phyloP scores from a whole-genome alignment of 2,329 filamentous ascomycete species.

The Aspergillus candidus region DNA sequence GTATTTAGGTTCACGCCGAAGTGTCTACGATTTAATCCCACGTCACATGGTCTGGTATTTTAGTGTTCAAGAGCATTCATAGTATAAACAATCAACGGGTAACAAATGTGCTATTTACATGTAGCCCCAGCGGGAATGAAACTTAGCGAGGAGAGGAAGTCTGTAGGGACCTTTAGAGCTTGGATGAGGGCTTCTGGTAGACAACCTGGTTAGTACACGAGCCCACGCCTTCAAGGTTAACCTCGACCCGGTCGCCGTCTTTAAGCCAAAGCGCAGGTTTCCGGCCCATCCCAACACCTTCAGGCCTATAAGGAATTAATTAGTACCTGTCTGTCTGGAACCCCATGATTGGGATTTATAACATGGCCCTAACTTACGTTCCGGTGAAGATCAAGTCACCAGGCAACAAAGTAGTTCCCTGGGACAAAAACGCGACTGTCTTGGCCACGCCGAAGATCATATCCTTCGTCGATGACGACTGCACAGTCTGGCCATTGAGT shows the following conservation, averaged over 20 bases:
- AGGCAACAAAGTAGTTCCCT: constrained; percentile 36
- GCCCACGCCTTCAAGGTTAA: constrained; percentile 61
- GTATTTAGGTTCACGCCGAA: constrained; percentile 30
- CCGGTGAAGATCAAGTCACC: constrained; percentile 41
- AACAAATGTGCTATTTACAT: no score
- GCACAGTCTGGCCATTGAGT: constrained; percentile 45
- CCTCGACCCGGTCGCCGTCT: constrained; percentile 64
- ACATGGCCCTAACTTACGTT: constrained; percentile 32
- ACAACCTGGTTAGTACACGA: constrained; percentile 43
- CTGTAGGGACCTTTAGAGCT: constrained; percentile 8
- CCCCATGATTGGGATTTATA: not conserved
- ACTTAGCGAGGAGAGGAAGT: no score
- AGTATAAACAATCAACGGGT: no score
- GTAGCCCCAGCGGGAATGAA: no score
- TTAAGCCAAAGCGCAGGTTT: constrained; percentile 63
- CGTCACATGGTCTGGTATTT: no score
- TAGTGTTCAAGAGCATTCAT: no score
- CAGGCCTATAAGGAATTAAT: constrained; percentile 50
- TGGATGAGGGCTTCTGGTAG: constrained; percentile 37
- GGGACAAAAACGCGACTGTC: constrained; percentile 43
- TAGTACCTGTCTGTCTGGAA: not conserved
- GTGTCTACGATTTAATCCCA: not conserved
- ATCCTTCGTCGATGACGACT: constrained; percentile 46
- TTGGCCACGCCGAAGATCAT: constrained; percentile 44
- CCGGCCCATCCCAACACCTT: constrained; percentile 65